Conservation (phyloP, 495 filamentous ascomycete genomes). For the Penicillium robsamsonii region DNA sequence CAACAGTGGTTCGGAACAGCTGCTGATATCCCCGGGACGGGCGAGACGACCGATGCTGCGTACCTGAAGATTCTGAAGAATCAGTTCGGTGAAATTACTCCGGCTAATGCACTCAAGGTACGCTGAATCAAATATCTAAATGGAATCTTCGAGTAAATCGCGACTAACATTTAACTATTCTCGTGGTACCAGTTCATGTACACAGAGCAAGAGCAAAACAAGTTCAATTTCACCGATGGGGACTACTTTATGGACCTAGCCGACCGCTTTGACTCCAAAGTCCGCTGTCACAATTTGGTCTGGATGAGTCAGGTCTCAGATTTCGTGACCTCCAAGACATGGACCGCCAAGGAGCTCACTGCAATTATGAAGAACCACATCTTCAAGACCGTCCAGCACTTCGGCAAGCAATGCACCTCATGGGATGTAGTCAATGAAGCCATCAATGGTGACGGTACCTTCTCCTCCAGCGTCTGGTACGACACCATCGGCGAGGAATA, state of each 20-base stretch:
- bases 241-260: slow-evolving; percentile 48
- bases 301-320: slow-evolving; percentile 55
- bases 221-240: slow-evolving; percentile 50
- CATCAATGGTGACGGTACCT: slow-evolving; percentile 42
- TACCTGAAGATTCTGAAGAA: slow-evolving; percentile 29
- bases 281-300: slow-evolving; percentile 60
- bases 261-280: slow-evolving; percentile 37
- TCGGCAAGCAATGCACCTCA: slow-evolving; percentile 36
- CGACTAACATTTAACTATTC: too few relatives aligned
- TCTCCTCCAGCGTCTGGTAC: slow-evolving; percentile 26
- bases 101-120: slow-evolving; percentile 54
- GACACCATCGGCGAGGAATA: slow-evolving; percentile 29
- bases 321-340: slow-evolving; percentile 47
- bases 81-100: slow-evolving; percentile 53
- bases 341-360: slow-evolving; percentile 46
- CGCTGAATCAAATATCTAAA: not conserved
- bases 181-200: slow-evolving; percentile 29
- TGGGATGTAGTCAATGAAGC: slow-evolving; percentile 60
- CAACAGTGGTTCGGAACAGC: slow-evolving; percentile 26
- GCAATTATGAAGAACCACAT: slow-evolving; percentile 47
- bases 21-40: slow-evolving; percentile 22
- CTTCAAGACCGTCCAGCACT: slow-evolving; percentile 45
- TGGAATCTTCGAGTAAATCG: too few relatives aligned
- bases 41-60: slow-evolving; percentile 19
- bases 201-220: slow-evolving; percentile 39